A percentile compares a stretch with the other conserved stretches of the same genome.
phyloP scores from a whole-genome alignment of 257 asterid species.

The Primulina eburnea region DNA sequence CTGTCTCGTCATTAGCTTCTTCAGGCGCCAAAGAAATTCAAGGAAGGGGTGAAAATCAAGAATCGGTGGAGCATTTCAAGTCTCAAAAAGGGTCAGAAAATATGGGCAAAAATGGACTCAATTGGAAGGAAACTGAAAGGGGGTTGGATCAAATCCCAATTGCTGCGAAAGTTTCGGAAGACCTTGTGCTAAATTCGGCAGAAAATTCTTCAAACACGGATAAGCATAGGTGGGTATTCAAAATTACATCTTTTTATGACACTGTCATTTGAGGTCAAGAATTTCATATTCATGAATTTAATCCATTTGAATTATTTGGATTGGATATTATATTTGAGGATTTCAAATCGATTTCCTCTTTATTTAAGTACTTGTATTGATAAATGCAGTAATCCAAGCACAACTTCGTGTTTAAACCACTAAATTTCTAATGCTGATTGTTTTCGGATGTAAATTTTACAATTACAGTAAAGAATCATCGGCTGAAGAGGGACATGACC shows the following conservation, averaged over 20 bases:
- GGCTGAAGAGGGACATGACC: slow-evolving; percentile 18
- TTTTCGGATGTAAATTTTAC: slow-evolving; percentile 5
- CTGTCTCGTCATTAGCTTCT: slow-evolving; percentile 42
- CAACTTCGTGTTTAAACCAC: background rate
- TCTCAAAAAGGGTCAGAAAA: slow-evolving; percentile 3
- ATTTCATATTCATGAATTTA: background rate
- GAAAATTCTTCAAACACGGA: slow-evolving; percentile 9
- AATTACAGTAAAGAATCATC: slow-evolving; percentile 11
- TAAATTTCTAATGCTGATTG: background rate
- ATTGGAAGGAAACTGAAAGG: slow-evolving; percentile 12
- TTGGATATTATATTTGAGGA: background rate
- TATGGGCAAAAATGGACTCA: slow-evolving; percentile 17
- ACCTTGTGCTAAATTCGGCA: slow-evolving; percentile 10
- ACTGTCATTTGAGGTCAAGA: background rate
- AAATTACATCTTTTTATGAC: background rate
- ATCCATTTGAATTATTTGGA: background rate
- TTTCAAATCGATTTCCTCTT: background rate
- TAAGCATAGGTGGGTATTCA: background rate
- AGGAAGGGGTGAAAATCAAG: slow-evolving; percentile 21
- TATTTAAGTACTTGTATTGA: background rate
- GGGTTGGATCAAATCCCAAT: slow-evolving; percentile 4
- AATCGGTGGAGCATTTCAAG: slow-evolving; percentile 19
- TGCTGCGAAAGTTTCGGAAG: slow-evolving; percentile 5
- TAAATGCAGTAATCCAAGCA: background rate
- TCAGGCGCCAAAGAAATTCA: slow-evolving; percentile 29